Base-by-base conservation (phyloP, 805 yeast genomes). In the Yamadazyma olivae region DNA sequence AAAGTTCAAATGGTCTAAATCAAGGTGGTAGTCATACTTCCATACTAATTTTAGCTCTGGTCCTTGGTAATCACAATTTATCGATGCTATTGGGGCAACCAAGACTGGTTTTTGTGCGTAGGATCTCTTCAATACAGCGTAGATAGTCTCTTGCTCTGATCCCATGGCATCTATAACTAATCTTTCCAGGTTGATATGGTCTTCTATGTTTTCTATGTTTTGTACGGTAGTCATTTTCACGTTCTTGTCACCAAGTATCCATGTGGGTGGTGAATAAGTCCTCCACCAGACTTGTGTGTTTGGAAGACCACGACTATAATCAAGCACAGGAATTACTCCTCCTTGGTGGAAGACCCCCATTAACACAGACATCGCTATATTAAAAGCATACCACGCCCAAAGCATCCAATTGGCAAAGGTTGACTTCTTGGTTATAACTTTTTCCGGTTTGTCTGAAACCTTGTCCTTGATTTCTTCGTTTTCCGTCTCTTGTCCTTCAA, bases 271-370 rank as follows among this genome's bases (percentile, higher is more conserved):
- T 3, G 87, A 75, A 49, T 91, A 93, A 0, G 96, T 88, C 56
- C 88, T 79, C 98, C 98, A 91, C 88, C 95, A 91, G 4, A 91
- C 51, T 23, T 77, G 72, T 3, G 77, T 33, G 16, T 64, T 65
- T 27, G 6, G 18, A 6, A 17, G 19, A 9, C n/a, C 13, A 9
- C 30, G 6, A 7, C 6, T 6, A 7, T 16, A n/a, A n/a, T 35
- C 38, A 25, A 85, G 61, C 0, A 84, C 82, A 0, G 86, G 82
- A 1, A 91, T 63, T 0, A 93, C 77, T 1, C 99, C 99, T 27
- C 91, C 89, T 64, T 93, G 99, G 51, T 93, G 99, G 18, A 79
- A 67, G 0, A 78, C 54, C 0, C 98, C 98, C 83, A 86, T 81
- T 1, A 90, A 43, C 0, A 80, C 10, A 1, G 79, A 76, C 64